These are phyloP conservation scores for Boletus vinaceobasis DNA, from an alignment of 768 basidiomycete genomes.

Conservation along the genomic window DNA sequence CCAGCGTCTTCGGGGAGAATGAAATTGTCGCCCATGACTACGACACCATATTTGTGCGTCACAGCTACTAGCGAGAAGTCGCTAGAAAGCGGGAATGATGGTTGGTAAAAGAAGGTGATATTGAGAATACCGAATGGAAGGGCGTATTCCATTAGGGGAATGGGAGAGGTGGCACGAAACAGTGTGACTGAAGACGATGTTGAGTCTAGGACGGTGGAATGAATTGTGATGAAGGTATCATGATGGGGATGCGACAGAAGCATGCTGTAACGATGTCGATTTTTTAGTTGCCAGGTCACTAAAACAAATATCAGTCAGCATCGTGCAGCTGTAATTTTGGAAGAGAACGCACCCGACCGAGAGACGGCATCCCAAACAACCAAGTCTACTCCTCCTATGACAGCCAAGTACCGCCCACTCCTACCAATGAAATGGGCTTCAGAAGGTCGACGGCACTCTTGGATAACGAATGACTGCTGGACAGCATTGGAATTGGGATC, in stretches of 20 bases:
- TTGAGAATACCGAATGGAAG: slow-evolving; percentile 66
- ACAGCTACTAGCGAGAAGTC: slow-evolving; percentile 66
- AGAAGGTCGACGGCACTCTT: slow-evolving; percentile 45
- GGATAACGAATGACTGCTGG: slow-evolving; percentile 55
- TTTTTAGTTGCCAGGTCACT: slow-evolving; percentile 62
- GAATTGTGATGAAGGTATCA: slow-evolving; percentile 59
- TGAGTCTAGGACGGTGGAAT: slow-evolving; percentile 31
- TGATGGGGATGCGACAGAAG: slow-evolving; percentile 55
- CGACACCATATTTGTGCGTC: slow-evolving; percentile 60
- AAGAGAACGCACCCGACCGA: slow-evolving; percentile 46
- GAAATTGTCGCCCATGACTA: slow-evolving; percentile 64
- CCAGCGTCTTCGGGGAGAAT: slow-evolving; percentile 41
- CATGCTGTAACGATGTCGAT: slow-evolving; percentile 35
- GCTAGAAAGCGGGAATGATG: slow-evolving; percentile 31
- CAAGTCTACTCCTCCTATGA: slow-evolving; percentile 46
- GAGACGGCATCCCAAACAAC: slow-evolving; percentile 72
- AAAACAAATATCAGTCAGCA: slow-evolving; percentile 1
- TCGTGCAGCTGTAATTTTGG: background rate
- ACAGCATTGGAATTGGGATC: slow-evolving; percentile 62
- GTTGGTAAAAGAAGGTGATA: slow-evolving; percentile 38
- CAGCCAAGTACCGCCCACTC: slow-evolving; percentile 67
- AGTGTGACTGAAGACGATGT: slow-evolving; percentile 42
- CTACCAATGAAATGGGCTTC: slow-evolving; percentile 65
- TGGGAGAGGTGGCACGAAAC: slow-evolving; percentile 45
- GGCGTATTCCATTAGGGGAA: slow-evolving; percentile 39